Evolutionary conservation across 306 rosid genomes (phyloP), one percentile per base, ranked within the genome.

Genomic region (Prunus padus): DNA sequence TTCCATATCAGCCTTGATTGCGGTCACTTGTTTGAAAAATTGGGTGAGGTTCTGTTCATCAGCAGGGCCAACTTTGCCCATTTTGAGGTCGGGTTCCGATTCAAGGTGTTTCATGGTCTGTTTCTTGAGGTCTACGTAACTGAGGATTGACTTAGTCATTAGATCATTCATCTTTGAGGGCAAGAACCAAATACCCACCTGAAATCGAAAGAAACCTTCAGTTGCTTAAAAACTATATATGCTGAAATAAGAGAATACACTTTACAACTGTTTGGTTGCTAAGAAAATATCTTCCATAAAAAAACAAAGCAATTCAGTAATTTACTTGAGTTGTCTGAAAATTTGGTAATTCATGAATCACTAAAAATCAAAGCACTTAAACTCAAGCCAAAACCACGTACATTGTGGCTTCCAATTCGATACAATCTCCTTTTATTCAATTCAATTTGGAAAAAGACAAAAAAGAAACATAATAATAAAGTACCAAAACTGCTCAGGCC

Each of bases 361-460:
- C n/a, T n/a, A n/a, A n/a, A n/a, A n/a, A n/a, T n/a, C n/a, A n/a
- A n/a, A n/a, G n/a, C n/a, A n/a, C n/a, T 22, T 46, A n/a, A 46
- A 46, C 13, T 46, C 51, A 12, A 90, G 72, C 96, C 97, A 14
- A 85, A 5, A 5, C 40, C 40, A 5, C 40, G 40, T 33, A 33
- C 40, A 33, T 33, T 5, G 40, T 5, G 40, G 40, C 37, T n/a
- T n/a, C n/a, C n/a, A n/a, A n/a, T n/a, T n/a, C n/a, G n/a, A n/a
- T n/a, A n/a, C 97, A 8, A 33, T 33, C 40, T 33, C 8, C 40
- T 33, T 33, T 33, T 33, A 33, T 33, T 33, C 40, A 33, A 33
- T 33, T 5, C 40, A 5, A 33, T 33, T 33, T 33, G 40, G 40
- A 33, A 33, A 33, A 33, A 33, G 40, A 33, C 40, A 33, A 33